Evolutionary conservation across 805 yeast species (phyloP).

Genomic region (Candida germanica): DNA sequence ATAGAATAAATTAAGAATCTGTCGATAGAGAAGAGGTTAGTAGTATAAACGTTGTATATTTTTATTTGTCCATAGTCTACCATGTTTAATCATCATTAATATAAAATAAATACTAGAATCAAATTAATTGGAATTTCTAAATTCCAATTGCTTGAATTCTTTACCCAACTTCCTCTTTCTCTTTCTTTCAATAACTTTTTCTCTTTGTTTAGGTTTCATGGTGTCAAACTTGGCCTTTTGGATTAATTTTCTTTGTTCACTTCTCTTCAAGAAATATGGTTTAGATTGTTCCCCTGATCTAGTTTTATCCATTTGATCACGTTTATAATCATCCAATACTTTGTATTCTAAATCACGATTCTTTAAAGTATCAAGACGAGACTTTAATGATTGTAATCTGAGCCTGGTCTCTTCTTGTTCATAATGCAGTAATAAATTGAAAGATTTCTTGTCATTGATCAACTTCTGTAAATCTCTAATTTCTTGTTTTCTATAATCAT

Average conservation of each 20-base stretch:
- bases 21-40: no score
- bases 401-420: conserved; percentile 55
- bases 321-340: conserved; percentile 59
- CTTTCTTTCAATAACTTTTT: conserved; percentile 82
- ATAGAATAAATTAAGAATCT: no score
- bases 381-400: conserved; percentile 59
- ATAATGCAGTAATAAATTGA: conserved; percentile 34
- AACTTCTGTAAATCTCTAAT: conserved; percentile 55
- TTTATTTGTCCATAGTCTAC: not conserved
- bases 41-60: no score
- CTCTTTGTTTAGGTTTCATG: conserved; percentile 70
- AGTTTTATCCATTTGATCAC: conserved; percentile 44
- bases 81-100: not conserved
- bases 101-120: not conserved
- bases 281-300: conserved; percentile 48
- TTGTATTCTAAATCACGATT: conserved; percentile 72
- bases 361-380: conserved; percentile 64
- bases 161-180: conserved; percentile 81
- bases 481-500: conserved; percentile 79
- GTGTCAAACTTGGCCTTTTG: conserved; percentile 75
- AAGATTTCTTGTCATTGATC: conserved; percentile 52
- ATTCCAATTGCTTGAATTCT: conserved; percentile 60
- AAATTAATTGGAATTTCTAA: conserved; percentile 11
- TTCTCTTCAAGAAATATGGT: conserved; percentile 59
- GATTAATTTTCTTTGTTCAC: conserved; percentile 69